Conservation (phyloP, 768 basidiomycete genomes). For the Hygrophorus pudorinus region DNA sequence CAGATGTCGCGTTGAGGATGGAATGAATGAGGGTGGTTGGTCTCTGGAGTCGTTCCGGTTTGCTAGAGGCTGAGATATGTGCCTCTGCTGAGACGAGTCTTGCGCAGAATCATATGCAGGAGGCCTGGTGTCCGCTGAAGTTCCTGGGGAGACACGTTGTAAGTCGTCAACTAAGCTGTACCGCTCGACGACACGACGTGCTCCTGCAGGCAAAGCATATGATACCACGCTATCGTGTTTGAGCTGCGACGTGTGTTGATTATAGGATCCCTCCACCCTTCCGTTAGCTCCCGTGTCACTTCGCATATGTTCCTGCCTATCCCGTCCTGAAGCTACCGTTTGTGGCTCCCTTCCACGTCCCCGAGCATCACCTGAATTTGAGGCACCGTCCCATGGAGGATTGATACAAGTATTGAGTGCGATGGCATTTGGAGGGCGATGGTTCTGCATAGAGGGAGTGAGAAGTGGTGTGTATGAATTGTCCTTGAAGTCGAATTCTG, state of each 20-base stretch:
- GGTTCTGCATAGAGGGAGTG: conserved; percentile 20
- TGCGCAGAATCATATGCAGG: conserved; percentile 18
- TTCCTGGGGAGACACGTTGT: conserved; percentile 24
- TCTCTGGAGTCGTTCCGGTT: conserved; percentile 10
- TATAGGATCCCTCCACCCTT: background rate
- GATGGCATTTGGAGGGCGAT: conserved; percentile 20
- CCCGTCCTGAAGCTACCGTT: background rate
- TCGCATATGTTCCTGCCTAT: no score
- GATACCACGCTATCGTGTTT: conserved; percentile 25
- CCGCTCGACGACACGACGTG: conserved; percentile 39
- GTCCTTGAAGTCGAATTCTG: conserved; percentile 56
- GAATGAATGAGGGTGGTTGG: conserved; percentile 20
- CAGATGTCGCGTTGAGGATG: conserved; percentile 37
- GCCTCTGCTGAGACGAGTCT: conserved; percentile 7
- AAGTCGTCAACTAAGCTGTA: conserved; percentile 41
- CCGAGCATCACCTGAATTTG: conserved; percentile 16
- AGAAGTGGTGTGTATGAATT: conserved; percentile 44
- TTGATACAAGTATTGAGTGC: conserved; percentile 7
- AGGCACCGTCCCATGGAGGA: background rate
- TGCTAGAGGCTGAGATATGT: conserved; percentile 16
- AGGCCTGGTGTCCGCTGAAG: conserved; percentile 24
- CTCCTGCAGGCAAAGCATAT: conserved; percentile 33
- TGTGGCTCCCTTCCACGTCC: conserved; percentile 17
- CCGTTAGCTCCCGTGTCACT: background rate
- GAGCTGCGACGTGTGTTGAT: conserved; percentile 16